Evolutionary conservation across 1,284 basidiomycete genomes (phyloP), one percentile per base, ranked within the genome.

Genomic region (Albatrellus sp.): DNA sequence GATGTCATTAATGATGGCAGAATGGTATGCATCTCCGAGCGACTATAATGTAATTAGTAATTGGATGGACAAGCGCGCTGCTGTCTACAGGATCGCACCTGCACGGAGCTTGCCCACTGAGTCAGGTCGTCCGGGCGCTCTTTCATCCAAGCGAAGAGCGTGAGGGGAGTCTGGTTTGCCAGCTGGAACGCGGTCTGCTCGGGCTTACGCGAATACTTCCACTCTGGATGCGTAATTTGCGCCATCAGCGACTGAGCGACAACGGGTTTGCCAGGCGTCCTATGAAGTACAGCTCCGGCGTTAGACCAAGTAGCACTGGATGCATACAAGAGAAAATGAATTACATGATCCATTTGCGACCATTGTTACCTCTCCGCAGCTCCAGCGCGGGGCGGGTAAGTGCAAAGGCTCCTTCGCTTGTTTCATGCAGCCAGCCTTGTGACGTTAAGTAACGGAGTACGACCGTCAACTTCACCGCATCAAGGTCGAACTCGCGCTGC

Each of bases 141-240:
- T 20, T 51, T 49, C 47, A 51, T 39, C 48, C 48, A 49, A 9
- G 40, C 48, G 43, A 57, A 57, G 39, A 57, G 40, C 8, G 46
- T 46, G 7, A 55, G 46, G 17, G 50, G 37, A 2, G 56, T 57
- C 16, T 50, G 34, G 45, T 55, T 47, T 6, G 52, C 47, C 7
- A 58, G 30, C 40, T 57, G 56, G 37, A 54, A 57, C 11, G 56
- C 56, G 8, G 56, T 54, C 37, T 55, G 47, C 17, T 46, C 45
- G 3, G 51, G 43, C 3, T 48, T 50, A 5, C 47, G 40, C 3
- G 54, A 56, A 41, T 56, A 51, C 24, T 49, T 52, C 56, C 56
- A 58, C 32, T 56, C 48, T 2, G 55, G 49, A 35, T 52, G 52
- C 40, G 52, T 52, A 33, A 57, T 43, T 24, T 55, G 50, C 28